Evolutionary conservation across 768 basidiomycete species (phyloP).

Genomic region (Xerocomus potaroensis): DNA sequence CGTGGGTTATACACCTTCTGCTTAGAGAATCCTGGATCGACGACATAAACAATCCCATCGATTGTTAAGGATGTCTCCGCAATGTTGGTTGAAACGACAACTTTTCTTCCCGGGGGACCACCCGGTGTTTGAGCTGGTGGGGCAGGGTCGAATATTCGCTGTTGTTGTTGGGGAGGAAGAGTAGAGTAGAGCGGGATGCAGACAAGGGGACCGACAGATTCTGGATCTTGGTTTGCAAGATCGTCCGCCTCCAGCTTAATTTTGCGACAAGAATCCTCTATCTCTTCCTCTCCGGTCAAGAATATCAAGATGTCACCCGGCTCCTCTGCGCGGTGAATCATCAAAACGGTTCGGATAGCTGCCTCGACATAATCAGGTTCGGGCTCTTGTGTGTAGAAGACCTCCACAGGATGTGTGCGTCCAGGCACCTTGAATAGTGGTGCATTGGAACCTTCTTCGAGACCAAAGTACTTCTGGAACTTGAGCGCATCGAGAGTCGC

Average conservation of each 20-base stretch:
- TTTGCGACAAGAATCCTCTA: constrained; percentile 92
- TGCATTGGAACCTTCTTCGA: constrained; percentile 42
- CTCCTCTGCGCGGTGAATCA: constrained; percentile 96
- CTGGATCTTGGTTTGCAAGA: constrained; percentile 62
- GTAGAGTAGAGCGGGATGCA: constrained; percentile 96
- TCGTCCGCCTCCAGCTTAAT: constrained; percentile 91
- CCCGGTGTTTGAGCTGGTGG: constrained; percentile 57
- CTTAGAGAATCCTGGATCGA: constrained; percentile 96
- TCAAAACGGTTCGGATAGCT: constrained; percentile 90
- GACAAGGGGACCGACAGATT: constrained; percentile 76
- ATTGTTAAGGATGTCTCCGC: constrained; percentile 81
- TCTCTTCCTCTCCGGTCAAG: constrained; percentile 98
- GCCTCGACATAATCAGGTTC: constrained; percentile 97
- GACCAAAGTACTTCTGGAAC: constrained; percentile 90
- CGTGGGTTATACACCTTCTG: constrained; percentile 98
- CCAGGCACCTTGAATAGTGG: constrained; percentile 91
- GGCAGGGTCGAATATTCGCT: constrained; percentile 91
- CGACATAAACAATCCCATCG: constrained; percentile 63
- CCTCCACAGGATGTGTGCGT: constrained; percentile 92
- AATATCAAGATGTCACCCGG: constrained; percentile 91
- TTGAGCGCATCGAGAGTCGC: constrained; percentile 96
- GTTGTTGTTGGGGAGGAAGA: constrained; percentile 91
- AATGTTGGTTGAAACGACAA: constrained; percentile 94
- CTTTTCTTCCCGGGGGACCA: constrained; percentile 86
- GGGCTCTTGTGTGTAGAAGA: constrained; percentile 89